Conservation (phyloP, 78 protist species). For the Polysphondylium violaceum region DNA sequence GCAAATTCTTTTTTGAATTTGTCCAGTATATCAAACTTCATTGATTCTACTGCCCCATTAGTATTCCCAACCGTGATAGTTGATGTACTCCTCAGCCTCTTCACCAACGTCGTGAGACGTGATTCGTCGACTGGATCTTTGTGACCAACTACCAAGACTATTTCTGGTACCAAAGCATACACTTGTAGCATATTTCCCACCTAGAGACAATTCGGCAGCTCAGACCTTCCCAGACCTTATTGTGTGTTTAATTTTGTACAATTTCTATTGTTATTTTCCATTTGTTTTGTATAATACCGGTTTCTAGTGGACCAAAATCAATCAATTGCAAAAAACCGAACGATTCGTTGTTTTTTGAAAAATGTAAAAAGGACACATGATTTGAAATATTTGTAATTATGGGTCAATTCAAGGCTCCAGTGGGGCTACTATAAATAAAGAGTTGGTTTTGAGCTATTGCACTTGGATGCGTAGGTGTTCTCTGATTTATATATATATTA, state of each 20-base stretch:
- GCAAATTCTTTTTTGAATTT: background rate
- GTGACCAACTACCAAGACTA: background rate
- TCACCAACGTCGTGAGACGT: too few species aligned
- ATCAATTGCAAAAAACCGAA: too few species aligned
- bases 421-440: too few species aligned
- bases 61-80: background rate
- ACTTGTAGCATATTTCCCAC: background rate
- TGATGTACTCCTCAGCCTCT: background rate
- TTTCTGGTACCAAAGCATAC: background rate
- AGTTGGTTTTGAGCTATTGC: too few species aligned
- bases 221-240: conserved; percentile 10
- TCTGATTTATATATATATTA: too few species aligned
- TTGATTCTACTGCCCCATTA: background rate
- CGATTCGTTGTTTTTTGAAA: too few species aligned
- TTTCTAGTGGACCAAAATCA: too few species aligned
- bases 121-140: too few species aligned
- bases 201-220: conserved; percentile 11
- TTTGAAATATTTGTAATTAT: too few species aligned
- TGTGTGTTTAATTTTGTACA: background rate
- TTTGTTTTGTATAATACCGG: conserved; percentile 1
- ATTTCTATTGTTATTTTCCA: background rate
- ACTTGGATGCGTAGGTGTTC: too few species aligned
- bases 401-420: too few species aligned
- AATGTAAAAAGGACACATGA: too few species aligned
- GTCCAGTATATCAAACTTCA: conserved; percentile 7